phyloP scores from a whole-genome alignment of 2,329 filamentous ascomycete genomes.

The Epichloe uncinata region DNA sequence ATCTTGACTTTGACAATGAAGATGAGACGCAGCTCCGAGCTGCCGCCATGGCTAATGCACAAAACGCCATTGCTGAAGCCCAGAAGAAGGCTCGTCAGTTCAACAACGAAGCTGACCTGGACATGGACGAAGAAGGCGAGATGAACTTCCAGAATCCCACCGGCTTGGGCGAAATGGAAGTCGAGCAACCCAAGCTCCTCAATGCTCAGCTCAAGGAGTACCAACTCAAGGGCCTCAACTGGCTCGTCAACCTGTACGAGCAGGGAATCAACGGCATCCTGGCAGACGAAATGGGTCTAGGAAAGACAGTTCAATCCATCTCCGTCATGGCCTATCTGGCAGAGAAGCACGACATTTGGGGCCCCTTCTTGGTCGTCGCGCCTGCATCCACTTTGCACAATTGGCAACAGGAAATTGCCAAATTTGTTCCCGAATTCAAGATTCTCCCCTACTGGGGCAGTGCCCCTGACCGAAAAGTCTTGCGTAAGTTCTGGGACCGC shows the following conservation, averaged over 20 bases:
- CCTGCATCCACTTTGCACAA: conserved; percentile 96
- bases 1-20: conserved; percentile 89
- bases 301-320: conserved; percentile 97
- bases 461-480: conserved; percentile 82
- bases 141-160: conserved; percentile 99
- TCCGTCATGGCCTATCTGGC: conserved; percentile 98
- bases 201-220: conserved; percentile 95
- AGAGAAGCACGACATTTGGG: conserved; percentile 96
- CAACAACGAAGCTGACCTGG: conserved; percentile 54
- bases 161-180: conserved; percentile 83
- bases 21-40: conserved; percentile 71
- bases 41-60: conserved; percentile 88
- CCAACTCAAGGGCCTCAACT: conserved; percentile 97
- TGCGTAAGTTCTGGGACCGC: conserved; percentile 98
- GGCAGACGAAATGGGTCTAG: conserved; percentile 98
- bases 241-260: conserved; percentile 97
- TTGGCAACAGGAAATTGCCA: conserved; percentile 96
- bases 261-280: conserved; percentile 99
- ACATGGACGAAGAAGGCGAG: conserved; percentile 82
- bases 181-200: conserved; percentile 87
- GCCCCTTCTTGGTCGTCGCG: conserved; percentile 90
- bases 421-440: conserved; percentile 89
- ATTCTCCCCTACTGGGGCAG: conserved; percentile 96
- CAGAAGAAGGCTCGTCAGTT: conserved; percentile 88
- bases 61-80: conserved; percentile 88